A percentile compares a stretch with the other conserved stretches of the same genome.
Conservation (phyloP, 2,329 filamentous ascomycete species). For the Sordariomycetes sp. region DNA sequence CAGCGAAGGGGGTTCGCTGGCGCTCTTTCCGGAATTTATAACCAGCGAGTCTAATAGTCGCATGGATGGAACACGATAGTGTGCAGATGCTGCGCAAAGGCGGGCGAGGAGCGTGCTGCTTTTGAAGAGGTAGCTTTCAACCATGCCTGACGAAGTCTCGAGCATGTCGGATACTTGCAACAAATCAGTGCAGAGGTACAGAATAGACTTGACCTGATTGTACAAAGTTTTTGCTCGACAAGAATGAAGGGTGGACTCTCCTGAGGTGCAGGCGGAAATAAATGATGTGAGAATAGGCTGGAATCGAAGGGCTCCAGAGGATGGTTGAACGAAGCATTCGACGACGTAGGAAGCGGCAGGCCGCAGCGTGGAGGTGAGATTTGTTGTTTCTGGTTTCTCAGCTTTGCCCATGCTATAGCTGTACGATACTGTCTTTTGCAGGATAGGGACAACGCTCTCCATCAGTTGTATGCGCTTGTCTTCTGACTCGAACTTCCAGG, state of each 20-base stretch:
- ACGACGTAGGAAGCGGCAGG: conserved; percentile 68
- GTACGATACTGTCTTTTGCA: conserved; percentile 63
- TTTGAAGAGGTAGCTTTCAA: conserved; percentile 77
- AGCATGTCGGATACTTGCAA: conserved; percentile 61
- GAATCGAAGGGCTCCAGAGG: conserved; percentile 62
- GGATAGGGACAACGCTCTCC: conserved; percentile 55
- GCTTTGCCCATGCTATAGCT: conserved; percentile 67
- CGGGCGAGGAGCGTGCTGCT: conserved; percentile 67
- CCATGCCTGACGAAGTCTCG: conserved; percentile 50
- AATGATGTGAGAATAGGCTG: conserved; percentile 69
- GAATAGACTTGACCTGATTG: conserved; percentile 52
- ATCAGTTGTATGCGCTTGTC: conserved; percentile 63
- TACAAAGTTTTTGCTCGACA: conserved; percentile 45
- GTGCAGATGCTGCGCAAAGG: conserved; percentile 61
- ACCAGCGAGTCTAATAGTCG: conserved; percentile 66
- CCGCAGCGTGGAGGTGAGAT: conserved; percentile 52
- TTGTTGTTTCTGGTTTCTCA: conserved; percentile 28
- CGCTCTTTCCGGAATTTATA: conserved; percentile 53
- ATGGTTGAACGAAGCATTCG: conserved; percentile 64
- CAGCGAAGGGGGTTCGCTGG: conserved; percentile 82
- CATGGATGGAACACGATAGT: conserved; percentile 57
- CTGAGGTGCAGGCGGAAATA: conserved; percentile 33
- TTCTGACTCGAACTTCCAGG: conserved; percentile 70
- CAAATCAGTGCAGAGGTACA: conserved; percentile 59
- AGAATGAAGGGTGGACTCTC: conserved; percentile 54